A percentile compares a stretch with the other conserved stretches of the same genome.
These are phyloP conservation scores for Arxiozyma heterogenica DNA, from an alignment of 1,139 yeast genomes.

Conservation along the genomic window DNA sequence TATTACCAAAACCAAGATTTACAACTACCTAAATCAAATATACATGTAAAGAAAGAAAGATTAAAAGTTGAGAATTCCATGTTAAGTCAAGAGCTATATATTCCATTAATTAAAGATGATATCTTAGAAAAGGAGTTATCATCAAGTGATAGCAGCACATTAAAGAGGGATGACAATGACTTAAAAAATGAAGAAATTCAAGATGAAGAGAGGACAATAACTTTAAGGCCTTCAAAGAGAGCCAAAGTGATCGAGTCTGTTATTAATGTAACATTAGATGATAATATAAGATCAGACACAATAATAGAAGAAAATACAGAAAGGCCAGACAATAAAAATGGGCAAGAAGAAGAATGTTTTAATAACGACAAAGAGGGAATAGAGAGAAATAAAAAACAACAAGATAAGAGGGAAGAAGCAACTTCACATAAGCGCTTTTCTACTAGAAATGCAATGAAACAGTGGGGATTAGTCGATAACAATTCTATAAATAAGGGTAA, in stretches of 20 bases:
- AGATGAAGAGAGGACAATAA: background rate
- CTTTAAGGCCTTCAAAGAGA: background rate
- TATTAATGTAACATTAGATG: conserved; percentile 1
- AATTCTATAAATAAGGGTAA: background rate
- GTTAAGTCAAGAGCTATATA: conserved; percentile 2
- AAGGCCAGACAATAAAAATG: conserved; percentile 4
- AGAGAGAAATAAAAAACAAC: background rate
- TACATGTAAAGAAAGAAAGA: background rate
- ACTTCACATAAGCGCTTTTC: background rate
- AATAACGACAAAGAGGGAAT: background rate
- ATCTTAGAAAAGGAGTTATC: background rate
- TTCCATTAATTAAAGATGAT: background rate
- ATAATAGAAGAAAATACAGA: background rate
- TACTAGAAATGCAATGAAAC: background rate
- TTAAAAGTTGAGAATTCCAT: background rate
- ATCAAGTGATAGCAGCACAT: background rate
- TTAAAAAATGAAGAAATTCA: background rate
- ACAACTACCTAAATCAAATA: conserved; percentile 17
- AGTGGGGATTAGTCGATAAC: background rate
- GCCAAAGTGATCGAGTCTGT: background rate
- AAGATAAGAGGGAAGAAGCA: background rate
- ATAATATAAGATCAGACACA: conserved; percentile 3
- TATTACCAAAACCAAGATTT: conserved; percentile 42
- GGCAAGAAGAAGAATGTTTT: background rate
- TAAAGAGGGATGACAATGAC: background rate